Evolutionary conservation across 495 filamentous ascomycete species (phyloP).

Genomic region (Penicillium waksmanii): DNA sequence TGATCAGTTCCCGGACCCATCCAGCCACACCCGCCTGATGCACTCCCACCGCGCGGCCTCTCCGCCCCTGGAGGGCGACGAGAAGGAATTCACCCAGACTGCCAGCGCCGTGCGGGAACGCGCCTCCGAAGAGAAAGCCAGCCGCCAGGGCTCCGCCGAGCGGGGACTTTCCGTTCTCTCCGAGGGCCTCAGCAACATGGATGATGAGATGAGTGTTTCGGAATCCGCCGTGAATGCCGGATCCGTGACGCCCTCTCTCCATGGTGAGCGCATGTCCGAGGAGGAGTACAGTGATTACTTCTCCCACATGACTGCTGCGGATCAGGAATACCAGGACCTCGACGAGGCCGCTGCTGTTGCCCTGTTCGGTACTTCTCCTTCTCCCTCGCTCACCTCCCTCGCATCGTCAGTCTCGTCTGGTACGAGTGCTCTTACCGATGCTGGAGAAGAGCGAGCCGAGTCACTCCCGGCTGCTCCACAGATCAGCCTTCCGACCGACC

Average conservation of each 20-base stretch:
- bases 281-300: slow-evolving; percentile 48
- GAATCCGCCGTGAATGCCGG: slow-evolving; percentile 41
- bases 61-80: slow-evolving; percentile 91
- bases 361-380: slow-evolving; percentile 50
- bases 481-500: slow-evolving; percentile 42
- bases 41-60: slow-evolving; percentile 74
- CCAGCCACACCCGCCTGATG: slow-evolving; percentile 45
- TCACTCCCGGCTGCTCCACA: slow-evolving; percentile 33
- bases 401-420: slow-evolving; percentile 54
- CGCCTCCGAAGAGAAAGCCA: slow-evolving; percentile 59
- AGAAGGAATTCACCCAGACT: slow-evolving; percentile 95
- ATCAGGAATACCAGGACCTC: slow-evolving; percentile 31
- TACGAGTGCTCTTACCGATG: slow-evolving; percentile 44
- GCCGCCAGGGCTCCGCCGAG: slow-evolving; percentile 27
- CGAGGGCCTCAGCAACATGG: slow-evolving; percentile 37
- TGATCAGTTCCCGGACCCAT: slow-evolving; percentile 36
- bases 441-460: slow-evolving; percentile 27
- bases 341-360: slow-evolving; percentile 44
- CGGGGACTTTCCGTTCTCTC: slow-evolving; percentile 41
- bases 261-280: slow-evolving; percentile 41
- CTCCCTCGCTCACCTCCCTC: slow-evolving; percentile 50
- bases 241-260: slow-evolving; percentile 38
- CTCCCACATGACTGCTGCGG: slow-evolving; percentile 36
- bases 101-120: slow-evolving; percentile 83
- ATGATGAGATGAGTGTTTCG: slow-evolving; percentile 36